Evolutionary conservation across 495 filamentous ascomycete genomes (phyloP).

Genomic region (Darksidea phi): DNA sequence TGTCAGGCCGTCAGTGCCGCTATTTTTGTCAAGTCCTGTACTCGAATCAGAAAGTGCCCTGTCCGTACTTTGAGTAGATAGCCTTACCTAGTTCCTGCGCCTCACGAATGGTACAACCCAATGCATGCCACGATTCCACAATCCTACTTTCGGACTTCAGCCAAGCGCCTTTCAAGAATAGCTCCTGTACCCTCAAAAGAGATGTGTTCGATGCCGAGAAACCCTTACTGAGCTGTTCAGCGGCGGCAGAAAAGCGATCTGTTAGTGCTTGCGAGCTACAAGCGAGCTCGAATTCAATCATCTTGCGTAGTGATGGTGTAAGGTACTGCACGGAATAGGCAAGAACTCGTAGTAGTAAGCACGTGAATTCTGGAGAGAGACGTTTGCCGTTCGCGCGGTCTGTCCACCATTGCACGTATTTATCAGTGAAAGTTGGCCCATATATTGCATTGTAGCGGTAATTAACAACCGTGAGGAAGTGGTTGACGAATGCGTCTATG

Average conservation of each 20-base stretch:
- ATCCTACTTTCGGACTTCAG: conserved; percentile 55
- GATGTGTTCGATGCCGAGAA: conserved; percentile 52
- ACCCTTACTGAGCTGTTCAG: conserved; percentile 48
- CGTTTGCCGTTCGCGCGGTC: conserved; percentile 36
- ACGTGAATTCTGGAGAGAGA: conserved; percentile 50
- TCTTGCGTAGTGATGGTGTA: conserved; percentile 41
- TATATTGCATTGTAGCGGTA: conserved; percentile 54
- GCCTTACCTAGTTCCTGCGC: conserved; percentile 53
- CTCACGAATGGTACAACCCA: conserved; percentile 50
- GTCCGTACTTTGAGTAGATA: not conserved
- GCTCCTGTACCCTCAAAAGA: conserved; percentile 52
- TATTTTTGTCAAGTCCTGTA: conserved; percentile 51
- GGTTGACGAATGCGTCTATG: conserved; percentile 53
- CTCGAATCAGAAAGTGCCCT: not conserved
- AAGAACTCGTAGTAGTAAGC: conserved; percentile 53
- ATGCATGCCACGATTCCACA: conserved; percentile 53
- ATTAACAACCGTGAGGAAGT: conserved; percentile 51
- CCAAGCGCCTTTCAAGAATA: conserved; percentile 54
- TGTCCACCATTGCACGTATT: conserved; percentile 54
- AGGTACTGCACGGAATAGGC: conserved; percentile 53
- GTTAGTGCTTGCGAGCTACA: conserved; percentile 45
- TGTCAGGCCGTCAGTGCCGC: conserved; percentile 41
- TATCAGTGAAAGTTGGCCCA: conserved; percentile 48
- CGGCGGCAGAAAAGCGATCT: conserved; percentile 46
- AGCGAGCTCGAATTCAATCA: conserved; percentile 51